Base-by-base conservation (phyloP, 345 rosid genomes). In the Carallia pectinifolia region DNA sequence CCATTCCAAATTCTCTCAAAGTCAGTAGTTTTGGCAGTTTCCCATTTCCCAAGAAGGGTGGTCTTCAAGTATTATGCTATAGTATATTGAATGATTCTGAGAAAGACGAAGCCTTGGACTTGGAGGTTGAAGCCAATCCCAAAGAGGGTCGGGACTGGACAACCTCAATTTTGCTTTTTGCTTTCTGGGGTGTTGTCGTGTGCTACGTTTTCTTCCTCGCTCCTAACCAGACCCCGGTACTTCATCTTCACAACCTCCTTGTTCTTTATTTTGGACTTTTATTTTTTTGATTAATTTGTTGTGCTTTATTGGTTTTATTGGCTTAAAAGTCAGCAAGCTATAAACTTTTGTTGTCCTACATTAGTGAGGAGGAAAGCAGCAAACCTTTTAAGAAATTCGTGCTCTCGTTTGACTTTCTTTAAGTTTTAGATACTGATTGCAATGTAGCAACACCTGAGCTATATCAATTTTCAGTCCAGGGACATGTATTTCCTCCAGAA, bases 401-500 rank as follows among this genome's bases (percentile, higher is more conserved):
- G 34, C 1, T 30, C 31, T 56, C 33, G 17, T 44, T 44, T 56
- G 34, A 6, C 27, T 27, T 56, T 56, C 60, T 33, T 4, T 9
- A 13, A 8, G 29, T 56, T 56, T 19, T 7, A 4, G 12, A 8
- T 2, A 9, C 60, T 56, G 60, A 44, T 13, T 12, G 50, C 50
- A 12, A 44, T 44, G 17, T 44, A 12, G 17, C 0, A 13, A 44
- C 17, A 44, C 50, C 50, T 44, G 16, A 44, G 50, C 50, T 3
- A 44, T 44, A 44, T 44, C 50, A 44, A 44, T 44, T 44, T 44
- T 44, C 93, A 91, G 97, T 79, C 84, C 53, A 89, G 86, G 71
- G 99, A 94, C 81, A 30, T 84, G 84, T 90, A 94, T 76, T 94
- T 90, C 76, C 59, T 94, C 76, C 80, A 85, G 75, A 94, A 90